Conservation (phyloP, 2,329 filamentous ascomycete genomes). For the Neopestalotiopsis sp. region DNA sequence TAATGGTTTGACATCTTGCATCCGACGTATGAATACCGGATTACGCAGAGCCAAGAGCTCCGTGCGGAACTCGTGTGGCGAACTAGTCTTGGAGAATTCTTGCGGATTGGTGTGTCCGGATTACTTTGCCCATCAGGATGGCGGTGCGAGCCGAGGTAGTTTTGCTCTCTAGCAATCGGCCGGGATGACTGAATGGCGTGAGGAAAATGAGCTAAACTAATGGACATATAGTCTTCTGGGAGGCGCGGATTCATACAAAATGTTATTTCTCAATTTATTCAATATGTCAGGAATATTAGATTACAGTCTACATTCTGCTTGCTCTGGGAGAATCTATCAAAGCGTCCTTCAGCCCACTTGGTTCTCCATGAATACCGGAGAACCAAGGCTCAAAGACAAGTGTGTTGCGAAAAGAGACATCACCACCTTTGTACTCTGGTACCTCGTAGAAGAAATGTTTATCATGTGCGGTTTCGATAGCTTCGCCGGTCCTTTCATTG, state of each 20-base stretch:
- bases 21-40: not conserved
- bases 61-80: not conserved
- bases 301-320: not conserved
- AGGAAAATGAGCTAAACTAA: not conserved
- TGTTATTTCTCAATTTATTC: no score
- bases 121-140: not conserved
- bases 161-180: not conserved
- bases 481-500: constrained; percentile 10
- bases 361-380: constrained; percentile 6
- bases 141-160: not conserved
- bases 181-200: not conserved
- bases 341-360: constrained; percentile 1
- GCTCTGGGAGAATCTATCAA: not conserved
- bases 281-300: not conserved
- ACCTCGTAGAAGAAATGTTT: constrained; percentile 13
- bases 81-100: not conserved
- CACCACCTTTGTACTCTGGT: constrained; percentile 11
- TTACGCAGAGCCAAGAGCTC: not conserved
- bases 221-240: not conserved
- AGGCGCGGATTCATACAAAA: not conserved
- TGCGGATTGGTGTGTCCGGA: not conserved
- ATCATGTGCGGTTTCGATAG: constrained; percentile 12
- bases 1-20: not conserved
- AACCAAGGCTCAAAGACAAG: constrained; percentile 13
- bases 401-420: not conserved